Evolutionary conservation across 1,284 basidiomycete species (phyloP), one percentile per base, ranked within the genome.

Genomic region (Malassezia slooffiae): DNA sequence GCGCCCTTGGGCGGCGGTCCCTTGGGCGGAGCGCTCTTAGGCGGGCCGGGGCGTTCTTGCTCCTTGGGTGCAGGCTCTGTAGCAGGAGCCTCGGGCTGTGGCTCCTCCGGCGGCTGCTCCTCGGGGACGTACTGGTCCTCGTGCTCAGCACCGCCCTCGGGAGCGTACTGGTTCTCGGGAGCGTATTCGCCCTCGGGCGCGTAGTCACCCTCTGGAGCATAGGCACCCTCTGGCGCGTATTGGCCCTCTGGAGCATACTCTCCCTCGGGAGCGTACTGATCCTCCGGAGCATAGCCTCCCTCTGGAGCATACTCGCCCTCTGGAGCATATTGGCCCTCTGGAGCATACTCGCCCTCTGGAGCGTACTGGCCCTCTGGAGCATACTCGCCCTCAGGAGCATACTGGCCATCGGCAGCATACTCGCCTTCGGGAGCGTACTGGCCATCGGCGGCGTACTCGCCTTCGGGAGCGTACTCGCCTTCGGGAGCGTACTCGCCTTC

Each of bases 71-170:
- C n/a, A n/a, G n/a, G n/a, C n/a, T n/a, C n/a, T n/a, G n/a, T n/a
- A n/a, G n/a, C n/a, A n/a, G n/a, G n/a, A n/a, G n/a, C n/a, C n/a
- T n/a, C n/a, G n/a, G n/a, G n/a, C n/a, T n/a, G n/a, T n/a, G n/a
- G n/a, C n/a, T 69, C 70, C 35, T 21, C n/a, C 27, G 28, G 19
- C 20, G 42, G 26, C 3, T 19, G 35, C 21, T 30, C n/a, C 24
- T 26, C 36, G 27, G 4, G 15, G 13, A 15, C 22, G 16, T 28
- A 11, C 3, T 16, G 23, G n/a, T n/a, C n/a, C n/a, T n/a, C n/a
- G n/a, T n/a, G n/a, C n/a, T n/a, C n/a, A n/a, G n/a, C n/a, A n/a
- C n/a, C n/a, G 11, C 12, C 24, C 6, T 12, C 22, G 7, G 17
- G 6, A 6, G 21, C 26, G 30, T 17, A 20, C 13, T 20, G 22